Conservation (phyloP, 179 eudicot species). For the Drosera spatulata region DNA sequence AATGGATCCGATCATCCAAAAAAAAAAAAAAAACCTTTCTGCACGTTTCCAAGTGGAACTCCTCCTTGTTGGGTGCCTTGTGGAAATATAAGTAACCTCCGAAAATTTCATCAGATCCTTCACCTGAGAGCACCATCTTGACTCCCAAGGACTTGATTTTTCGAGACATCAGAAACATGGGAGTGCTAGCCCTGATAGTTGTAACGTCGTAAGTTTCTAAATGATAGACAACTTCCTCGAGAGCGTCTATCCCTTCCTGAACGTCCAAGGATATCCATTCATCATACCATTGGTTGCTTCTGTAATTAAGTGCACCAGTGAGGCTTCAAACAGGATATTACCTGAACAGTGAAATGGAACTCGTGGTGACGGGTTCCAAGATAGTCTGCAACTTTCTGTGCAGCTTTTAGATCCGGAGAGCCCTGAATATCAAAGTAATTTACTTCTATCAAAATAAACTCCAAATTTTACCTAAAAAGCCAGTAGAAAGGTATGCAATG, state of each 20-base stretch:
- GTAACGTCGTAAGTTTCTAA: slow-evolving; percentile 93
- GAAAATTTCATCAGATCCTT: slow-evolving; percentile 94
- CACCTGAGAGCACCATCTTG: slow-evolving; percentile 97
- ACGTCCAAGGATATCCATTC: slow-evolving; percentile 6
- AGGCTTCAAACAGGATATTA: slow-evolving; percentile 6
- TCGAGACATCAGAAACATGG: slow-evolving; percentile 98
- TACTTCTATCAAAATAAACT: not conserved
- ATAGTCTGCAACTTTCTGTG: slow-evolving; percentile 89
- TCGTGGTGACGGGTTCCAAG: slow-evolving; percentile 94
- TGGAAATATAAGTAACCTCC: slow-evolving; percentile 97
- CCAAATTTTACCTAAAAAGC: not conserved
- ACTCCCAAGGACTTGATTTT: slow-evolving; percentile 95
- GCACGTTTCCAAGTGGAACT: slow-evolving; percentile 86
- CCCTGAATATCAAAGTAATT: slow-evolving; percentile 34
- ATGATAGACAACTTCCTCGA: slow-evolving; percentile 93
- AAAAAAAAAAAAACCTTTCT: slow-evolving; percentile 59
- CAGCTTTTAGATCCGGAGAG: slow-evolving; percentile 92
- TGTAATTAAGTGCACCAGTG: not conserved
- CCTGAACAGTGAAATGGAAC: slow-evolving; percentile 96
- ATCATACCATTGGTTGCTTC: not conserved
- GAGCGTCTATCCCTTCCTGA: slow-evolving; percentile 96
- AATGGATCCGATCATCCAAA: too few relatives aligned
- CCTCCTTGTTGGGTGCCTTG: slow-evolving; percentile 98
- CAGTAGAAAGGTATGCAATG: not conserved
- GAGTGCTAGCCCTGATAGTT: slow-evolving; percentile 94